These are phyloP conservation scores for Pelagophyceae sp. DNA, from an alignment of 352 stramenopile genomes.

Conservation along the genomic window DNA sequence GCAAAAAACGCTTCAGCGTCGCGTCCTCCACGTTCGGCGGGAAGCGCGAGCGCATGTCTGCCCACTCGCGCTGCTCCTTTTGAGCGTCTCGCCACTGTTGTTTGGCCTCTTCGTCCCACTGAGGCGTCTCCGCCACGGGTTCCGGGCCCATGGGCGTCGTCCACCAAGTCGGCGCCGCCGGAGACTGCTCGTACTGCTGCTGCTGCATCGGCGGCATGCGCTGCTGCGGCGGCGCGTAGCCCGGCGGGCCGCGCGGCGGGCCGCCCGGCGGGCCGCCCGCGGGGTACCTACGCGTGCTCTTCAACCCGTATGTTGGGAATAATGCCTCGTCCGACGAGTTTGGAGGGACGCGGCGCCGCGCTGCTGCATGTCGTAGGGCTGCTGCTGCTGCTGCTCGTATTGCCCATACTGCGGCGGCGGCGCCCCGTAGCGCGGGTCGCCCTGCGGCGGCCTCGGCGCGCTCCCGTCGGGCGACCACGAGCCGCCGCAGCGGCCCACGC, in stretches of 20 bases:
- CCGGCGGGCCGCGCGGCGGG: too few relatives aligned
- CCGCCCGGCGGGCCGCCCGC: too few relatives aligned
- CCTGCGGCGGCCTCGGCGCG: too few relatives aligned
- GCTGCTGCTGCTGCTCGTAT: too few relatives aligned
- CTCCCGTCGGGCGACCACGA: too few relatives aligned
- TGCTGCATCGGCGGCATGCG: background rate
- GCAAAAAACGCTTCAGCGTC: background rate
- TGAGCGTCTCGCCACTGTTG: background rate
- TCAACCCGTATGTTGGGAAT: too few relatives aligned
- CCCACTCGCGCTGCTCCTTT: background rate
- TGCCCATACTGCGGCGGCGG: too few relatives aligned
- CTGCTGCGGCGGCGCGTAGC: constrained; percentile 2
- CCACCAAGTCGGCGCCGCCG: background rate
- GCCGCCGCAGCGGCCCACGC: background rate
- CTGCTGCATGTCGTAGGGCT: too few relatives aligned
- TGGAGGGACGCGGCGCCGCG: too few relatives aligned
- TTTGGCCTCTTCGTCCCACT: background rate
- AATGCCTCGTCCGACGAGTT: too few relatives aligned
- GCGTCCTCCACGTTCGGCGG: background rate
- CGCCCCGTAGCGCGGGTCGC: too few relatives aligned
- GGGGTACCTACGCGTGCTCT: background rate
- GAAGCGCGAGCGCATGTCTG: background rate
- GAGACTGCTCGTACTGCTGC: background rate
- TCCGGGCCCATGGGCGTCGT: background rate
- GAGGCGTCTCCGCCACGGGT: too few relatives aligned